Evolutionary conservation across 140 eudicot species (phyloP), one percentile per base, ranked within the genome.

Genomic region (Flaveria floridana): DNA sequence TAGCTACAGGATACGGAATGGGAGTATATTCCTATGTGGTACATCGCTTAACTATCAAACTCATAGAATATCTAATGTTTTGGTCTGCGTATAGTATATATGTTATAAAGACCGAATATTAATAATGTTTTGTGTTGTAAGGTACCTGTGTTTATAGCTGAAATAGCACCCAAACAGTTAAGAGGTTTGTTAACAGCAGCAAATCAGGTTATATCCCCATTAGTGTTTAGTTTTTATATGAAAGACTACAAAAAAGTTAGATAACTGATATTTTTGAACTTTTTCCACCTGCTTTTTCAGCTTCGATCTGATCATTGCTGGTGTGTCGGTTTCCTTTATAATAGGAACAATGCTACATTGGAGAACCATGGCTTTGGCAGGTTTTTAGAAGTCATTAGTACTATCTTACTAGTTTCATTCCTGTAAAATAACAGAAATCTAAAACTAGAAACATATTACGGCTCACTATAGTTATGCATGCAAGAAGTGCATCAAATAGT

Each of bases 1-100:
- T 92, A 34, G 92, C 96, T 52, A 88, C 92, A 20, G 98, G 98
- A 80, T 89, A 82, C 56, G 96, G 98, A 61, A 89, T 89, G 96
- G 98, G 98, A 76, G 86, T 88, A 37, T 92, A 84, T 78, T 92
- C 98, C 25, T 92, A 81, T 55, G 98, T 89, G 96, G 98, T 92
- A 92, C 71, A 65, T 75, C 46, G 62, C 74, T 68, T 72, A 20
- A 20, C 58, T 58, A 56, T 19, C 14, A 2, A 57, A 57, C 51
- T 46, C 66, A 0, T 64, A 63, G 37, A n/a, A 69, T 41, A 37
- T 56, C 41, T 39, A 52, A 39, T 6, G 58, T 61, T 11, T 61
- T 7, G n/a, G 34, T 23, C 52, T 63, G 30, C 65, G 20, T 79
- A 48, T 79, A 48, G 66, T 21, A 15, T 66, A 46, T 13, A 66